Conservation (phyloP, 768 basidiomycete genomes). For the Suillus luteus region DNA sequence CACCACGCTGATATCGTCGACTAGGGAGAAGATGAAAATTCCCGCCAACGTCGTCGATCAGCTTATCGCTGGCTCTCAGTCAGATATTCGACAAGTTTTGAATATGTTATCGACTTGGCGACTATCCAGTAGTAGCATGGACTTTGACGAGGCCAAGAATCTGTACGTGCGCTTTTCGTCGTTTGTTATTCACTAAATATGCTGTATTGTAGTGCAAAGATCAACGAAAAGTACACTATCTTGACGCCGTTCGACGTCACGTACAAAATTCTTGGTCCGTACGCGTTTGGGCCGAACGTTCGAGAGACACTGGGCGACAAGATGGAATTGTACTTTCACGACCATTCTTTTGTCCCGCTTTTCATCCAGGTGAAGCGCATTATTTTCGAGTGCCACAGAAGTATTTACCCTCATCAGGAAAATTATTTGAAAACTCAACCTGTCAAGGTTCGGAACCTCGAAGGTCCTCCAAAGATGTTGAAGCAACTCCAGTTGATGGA, state of each 20-base stretch:
- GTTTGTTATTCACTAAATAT: background rate
- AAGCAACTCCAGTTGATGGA: slow-evolving; percentile 83
- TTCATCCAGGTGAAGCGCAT: slow-evolving; percentile 77
- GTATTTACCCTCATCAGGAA: slow-evolving; percentile 57
- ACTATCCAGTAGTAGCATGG: slow-evolving; percentile 76
- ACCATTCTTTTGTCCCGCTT: slow-evolving; percentile 89
- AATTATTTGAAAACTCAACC: slow-evolving; percentile 92
- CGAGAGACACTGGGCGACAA: slow-evolving; percentile 86
- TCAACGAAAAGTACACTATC: slow-evolving; percentile 91
- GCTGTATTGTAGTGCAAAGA: slow-evolving; percentile 58
- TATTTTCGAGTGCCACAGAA: background rate
- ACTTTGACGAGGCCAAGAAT: slow-evolving; percentile 89
- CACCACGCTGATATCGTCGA: slow-evolving; percentile 5
- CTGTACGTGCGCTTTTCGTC: slow-evolving; percentile 55
- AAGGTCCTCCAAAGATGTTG: slow-evolving; percentile 64
- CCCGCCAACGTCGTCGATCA: slow-evolving; percentile 91
- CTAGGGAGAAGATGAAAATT: slow-evolving; percentile 91
- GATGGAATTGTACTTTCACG: slow-evolving; percentile 96
- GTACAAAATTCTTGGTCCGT: slow-evolving; percentile 88
- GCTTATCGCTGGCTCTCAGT: slow-evolving; percentile 84
- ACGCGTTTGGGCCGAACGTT: slow-evolving; percentile 81
- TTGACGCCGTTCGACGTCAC: slow-evolving; percentile 92
- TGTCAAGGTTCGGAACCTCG: slow-evolving; percentile 52
- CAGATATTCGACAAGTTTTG: slow-evolving; percentile 95
- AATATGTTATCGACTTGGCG: slow-evolving; percentile 99